Evolutionary conservation across 176 grass and related monocot genomes (phyloP), one percentile per base, ranked within the genome.

Genomic region (Hyparrhenia diplandra): DNA sequence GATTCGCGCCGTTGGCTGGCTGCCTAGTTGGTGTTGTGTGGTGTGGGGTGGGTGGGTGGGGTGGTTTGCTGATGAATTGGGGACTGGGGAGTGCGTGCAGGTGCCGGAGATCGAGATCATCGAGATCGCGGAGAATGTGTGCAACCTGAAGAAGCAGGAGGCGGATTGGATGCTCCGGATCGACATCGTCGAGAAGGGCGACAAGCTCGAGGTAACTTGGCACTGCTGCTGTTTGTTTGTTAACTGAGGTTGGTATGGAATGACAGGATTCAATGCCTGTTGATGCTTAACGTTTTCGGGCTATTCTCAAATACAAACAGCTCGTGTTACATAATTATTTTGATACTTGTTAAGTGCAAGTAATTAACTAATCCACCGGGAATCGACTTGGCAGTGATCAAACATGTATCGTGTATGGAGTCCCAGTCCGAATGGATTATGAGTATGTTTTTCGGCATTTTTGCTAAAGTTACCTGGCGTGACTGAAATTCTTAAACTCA

Each of bases 101-200:
- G 88, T 98, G 46, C 89, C 92, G 40, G 95, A 98, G 84, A 90
- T 94, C 79, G 87, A 98, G 86, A 94, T 94, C 84, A 98, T 98
- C 68, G 95, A 98, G 74, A 94, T 94, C 88, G 87, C 90, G 23
- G 95, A 98, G 90, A 98, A 94, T 82, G 86, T 98, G n/a, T 98
- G 95, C 65, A 98, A 94, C 83, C 52, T 98, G 31, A 98, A 98
- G 92, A 98, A 98, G 90, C 92, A 94, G 85, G 85, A 98, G 86
- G 92, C 95, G 11, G 95, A 98, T 79, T 94, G 95, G 95, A 91
- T 94, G 71, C 90, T 93, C 27, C 88, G 87, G 78, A 98, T 98
- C 74, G 95, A 98, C 42, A 94, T 98, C 69, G 84, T 92, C 43
- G 92, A 98, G 85, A 94, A 94, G 39, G 95, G 92, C 55, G 82